phyloP scores from a whole-genome alignment of 176 grass and related monocot species.

The Tuctoria greenei region DNA sequence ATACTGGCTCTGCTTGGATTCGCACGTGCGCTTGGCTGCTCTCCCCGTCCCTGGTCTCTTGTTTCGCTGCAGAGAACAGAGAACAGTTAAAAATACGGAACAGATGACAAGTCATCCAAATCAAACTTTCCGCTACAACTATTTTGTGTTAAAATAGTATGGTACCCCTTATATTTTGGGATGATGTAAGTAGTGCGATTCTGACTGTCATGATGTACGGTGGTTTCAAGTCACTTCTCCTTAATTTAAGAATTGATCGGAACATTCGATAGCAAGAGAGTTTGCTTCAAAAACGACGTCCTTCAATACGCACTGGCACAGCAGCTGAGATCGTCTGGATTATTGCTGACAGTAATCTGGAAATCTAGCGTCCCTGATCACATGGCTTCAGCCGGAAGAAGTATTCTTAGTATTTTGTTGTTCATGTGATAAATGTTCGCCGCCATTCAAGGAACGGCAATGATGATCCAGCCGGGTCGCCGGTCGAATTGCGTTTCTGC shows the following conservation, averaged over 20 bases:
- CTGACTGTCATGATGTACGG: neutral
- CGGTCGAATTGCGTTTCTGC: neutral
- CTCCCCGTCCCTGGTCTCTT: neutral
- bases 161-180: too few species aligned
- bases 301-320: neutral
- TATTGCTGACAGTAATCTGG: neutral
- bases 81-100: neutral
- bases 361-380: neutral
- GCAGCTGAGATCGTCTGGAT: neutral
- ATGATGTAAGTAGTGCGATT: too few species aligned
- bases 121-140: neutral
- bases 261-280: too few species aligned
- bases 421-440: neutral
- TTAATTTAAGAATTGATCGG: too few species aligned
- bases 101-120: neutral
- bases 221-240: neutral
- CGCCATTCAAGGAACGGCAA: neutral
- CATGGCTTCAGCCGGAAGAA: too few species aligned
- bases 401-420: too few species aligned
- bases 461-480: neutral
- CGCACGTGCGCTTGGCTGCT: constrained; percentile 35
- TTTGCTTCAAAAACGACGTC: neutral
- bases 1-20: neutral
- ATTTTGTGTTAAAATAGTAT: too few species aligned
- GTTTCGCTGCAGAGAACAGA: neutral